Evolutionary conservation across 345 rosid genomes (phyloP).

Genomic region (Citropsis articulata): DNA sequence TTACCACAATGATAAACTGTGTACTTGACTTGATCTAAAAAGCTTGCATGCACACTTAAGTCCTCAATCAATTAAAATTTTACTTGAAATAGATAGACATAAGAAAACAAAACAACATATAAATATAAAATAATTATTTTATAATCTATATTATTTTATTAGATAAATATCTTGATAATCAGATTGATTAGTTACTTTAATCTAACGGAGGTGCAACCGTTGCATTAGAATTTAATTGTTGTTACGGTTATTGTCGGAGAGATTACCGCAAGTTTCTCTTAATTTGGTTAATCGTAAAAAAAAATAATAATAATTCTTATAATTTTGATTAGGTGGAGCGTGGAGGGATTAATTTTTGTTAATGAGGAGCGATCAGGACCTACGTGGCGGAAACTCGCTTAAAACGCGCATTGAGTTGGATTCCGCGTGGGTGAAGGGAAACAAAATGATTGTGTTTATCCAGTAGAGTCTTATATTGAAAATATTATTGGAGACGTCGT

Average conservation of each 20-base stretch:
- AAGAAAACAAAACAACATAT: background rate
- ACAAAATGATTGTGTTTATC: slow-evolving; percentile 7
- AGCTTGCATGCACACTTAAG: background rate
- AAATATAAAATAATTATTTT: too few species aligned
- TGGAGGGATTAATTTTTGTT: background rate
- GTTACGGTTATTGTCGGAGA: background rate
- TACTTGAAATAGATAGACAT: background rate
- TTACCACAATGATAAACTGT: background rate
- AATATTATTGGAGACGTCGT: background rate
- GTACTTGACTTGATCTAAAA: too few species aligned
- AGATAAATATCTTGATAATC: too few species aligned
- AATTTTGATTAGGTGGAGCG: background rate
- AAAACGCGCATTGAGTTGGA: background rate
- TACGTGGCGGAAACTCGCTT: background rate
- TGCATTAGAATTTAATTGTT: background rate
- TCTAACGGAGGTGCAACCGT: background rate
- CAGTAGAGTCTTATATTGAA: background rate
- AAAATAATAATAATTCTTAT: too few species aligned
- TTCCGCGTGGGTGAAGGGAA: background rate
- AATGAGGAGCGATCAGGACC: too few species aligned
- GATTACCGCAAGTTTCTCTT: background rate
- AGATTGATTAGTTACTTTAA: background rate
- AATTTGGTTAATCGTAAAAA: background rate
- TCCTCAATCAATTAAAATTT: background rate
- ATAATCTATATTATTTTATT: too few species aligned